phyloP scores from a whole-genome alignment of 768 basidiomycete species.

The Tricholoma matsutake region DNA sequence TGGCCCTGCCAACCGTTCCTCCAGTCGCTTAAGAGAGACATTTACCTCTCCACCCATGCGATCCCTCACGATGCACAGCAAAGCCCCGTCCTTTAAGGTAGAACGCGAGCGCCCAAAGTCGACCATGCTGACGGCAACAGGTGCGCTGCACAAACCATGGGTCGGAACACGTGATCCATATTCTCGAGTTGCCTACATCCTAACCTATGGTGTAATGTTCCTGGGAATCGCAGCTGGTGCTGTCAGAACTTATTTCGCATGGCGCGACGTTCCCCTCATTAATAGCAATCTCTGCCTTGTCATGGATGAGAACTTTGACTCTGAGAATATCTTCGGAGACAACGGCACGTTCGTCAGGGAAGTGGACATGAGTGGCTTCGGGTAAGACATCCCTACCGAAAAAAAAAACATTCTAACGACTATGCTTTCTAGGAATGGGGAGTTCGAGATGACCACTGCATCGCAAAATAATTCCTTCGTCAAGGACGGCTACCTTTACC shows the following conservation, averaged over 20 bases:
- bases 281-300: conserved; percentile 57
- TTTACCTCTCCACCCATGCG: conserved; percentile 59
- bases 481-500: conserved; percentile 70
- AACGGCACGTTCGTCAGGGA: conserved; percentile 72
- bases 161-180: conserved; percentile 52
- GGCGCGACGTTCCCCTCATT: conserved; percentile 46
- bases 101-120: conserved; percentile 47
- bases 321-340: conserved; percentile 56
- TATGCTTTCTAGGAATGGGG: conserved; percentile 52
- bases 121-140: conserved; percentile 40
- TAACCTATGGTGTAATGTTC: conserved; percentile 60
- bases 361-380: conserved; percentile 84
- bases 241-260: conserved; percentile 55
- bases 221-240: conserved; percentile 55
- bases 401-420: conserved; percentile 6
- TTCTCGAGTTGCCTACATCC: conserved; percentile 51
- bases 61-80: conserved; percentile 53
- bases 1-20: conserved; percentile 31
- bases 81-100: conserved; percentile 41
- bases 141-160: conserved; percentile 63
- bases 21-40: conserved; percentile 46
- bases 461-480: conserved; percentile 76
- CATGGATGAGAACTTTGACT: conserved; percentile 73
- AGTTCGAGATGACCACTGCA: conserved; percentile 85
- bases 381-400: conserved; percentile 40